Base-by-base conservation (phyloP, 2,329 filamentous ascomycete genomes). In the Fusarium luffae region DNA sequence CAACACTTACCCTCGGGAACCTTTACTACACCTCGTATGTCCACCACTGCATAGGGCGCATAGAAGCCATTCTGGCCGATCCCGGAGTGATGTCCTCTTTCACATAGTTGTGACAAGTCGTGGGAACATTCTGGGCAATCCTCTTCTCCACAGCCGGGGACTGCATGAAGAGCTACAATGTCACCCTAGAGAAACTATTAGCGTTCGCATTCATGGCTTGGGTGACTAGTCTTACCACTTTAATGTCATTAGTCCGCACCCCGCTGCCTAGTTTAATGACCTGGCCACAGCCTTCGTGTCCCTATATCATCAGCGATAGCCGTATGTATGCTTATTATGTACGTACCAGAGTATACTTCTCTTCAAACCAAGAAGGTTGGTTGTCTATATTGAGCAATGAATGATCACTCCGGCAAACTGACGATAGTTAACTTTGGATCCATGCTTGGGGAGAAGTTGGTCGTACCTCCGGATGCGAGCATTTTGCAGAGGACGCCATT, bases 61-160 rank as follows among this genome's bases (percentile, higher is more conserved):
- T 80, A 82, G 40, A 81, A 82, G 0, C 82, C 82, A 30, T 83
- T 79, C 50, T 82, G 80, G 0, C 82, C 82, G 21, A 84, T 82
- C 0, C 82, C 82, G 2, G 82, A 82, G 62, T 83, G 81, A 46
- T 79, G 78, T 0, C 80, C 75, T 30, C 46, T 54, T 48, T 79
- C 75, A 50, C 80, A 82, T 0, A 82, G 69, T 61, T 82, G 80
- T 5, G 76, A 60, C 1, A 83, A 63, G 40, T 81, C 79, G 1
- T 79, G 76, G 4, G 77, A 79, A 49, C 82, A 84, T 59, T 83
- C 81, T 0, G 76, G 72, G 8, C 70, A 73, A 9, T 70, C 62
- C 0, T 57, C 40, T 18, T 40, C 12, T 1, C 51, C 46, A 2
- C 70, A 73, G 2, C 70, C 70, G 1, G 70, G 70, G 2, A 73